These are phyloP conservation scores for Rhizophagus sp. DNA, from an alignment of 192 early-diverging fungal genomes.

Conservation along the genomic window DNA sequence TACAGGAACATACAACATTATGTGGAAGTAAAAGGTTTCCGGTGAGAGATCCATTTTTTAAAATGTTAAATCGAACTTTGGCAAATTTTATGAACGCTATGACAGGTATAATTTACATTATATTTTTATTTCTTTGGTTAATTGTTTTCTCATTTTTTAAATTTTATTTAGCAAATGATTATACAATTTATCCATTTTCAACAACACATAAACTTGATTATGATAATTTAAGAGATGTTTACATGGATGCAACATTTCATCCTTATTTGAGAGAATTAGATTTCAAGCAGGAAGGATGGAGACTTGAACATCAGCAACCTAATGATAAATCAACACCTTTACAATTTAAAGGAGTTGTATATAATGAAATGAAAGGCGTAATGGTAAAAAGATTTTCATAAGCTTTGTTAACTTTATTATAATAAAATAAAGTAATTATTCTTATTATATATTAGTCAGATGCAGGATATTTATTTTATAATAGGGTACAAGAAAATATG, in stretches of 20 bases:
- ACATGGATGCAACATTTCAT: constrained; percentile 88
- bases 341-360: constrained; percentile 94
- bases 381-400: constrained; percentile 33
- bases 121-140: background rate
- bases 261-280: constrained; percentile 80
- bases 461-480: constrained; percentile 74
- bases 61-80: constrained; percentile 94
- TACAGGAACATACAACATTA: constrained; percentile 85
- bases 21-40: constrained; percentile 87
- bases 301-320: constrained; percentile 79
- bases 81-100: constrained; percentile 98
- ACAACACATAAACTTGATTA: constrained; percentile 90
- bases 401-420: background rate
- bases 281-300: constrained; percentile 95
- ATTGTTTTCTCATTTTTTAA: background rate
- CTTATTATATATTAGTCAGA: constrained; percentile 64
- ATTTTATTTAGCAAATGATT: constrained; percentile 64
- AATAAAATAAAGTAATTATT: background rate
- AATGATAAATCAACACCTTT: constrained; percentile 64
- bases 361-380: constrained; percentile 98
- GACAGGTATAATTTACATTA: constrained; percentile 57
- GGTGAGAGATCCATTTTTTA: constrained; percentile 98
- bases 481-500: constrained; percentile 77
- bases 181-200: constrained; percentile 92
- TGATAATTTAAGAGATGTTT: constrained; percentile 84